Percentiles rank a stretch among this genome's conserved stretches.
Evolutionary conservation across 2,329 filamentous ascomycete genomes (phyloP).

Genomic region (Ustulina deusta): DNA sequence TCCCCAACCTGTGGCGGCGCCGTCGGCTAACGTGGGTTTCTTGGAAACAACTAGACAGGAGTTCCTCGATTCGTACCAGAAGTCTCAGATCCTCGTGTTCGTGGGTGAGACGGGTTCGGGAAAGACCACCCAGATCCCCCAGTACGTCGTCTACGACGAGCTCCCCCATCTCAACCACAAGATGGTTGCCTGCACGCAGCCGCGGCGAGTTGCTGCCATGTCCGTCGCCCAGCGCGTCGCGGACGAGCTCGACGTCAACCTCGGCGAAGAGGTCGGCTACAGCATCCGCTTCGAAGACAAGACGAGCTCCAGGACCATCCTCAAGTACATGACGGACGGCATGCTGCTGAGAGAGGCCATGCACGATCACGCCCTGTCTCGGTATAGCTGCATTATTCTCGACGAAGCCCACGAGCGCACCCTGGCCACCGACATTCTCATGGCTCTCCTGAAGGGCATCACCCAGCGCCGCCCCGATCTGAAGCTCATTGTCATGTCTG

Average conservation of each 20-base stretch:
- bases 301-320: conserved; percentile 86
- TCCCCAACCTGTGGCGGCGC: not conserved
- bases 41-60: conserved; percentile 72
- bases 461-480: conserved; percentile 84
- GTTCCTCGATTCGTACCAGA: conserved; percentile 92
- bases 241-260: conserved; percentile 91
- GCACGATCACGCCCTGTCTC: conserved; percentile 90
- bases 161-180: conserved; percentile 87
- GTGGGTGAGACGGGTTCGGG: conserved; percentile 99
- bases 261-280: conserved; percentile 97
- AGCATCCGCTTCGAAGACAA: conserved; percentile 99
- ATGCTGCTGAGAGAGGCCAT: conserved; percentile 97
- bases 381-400: conserved; percentile 97
- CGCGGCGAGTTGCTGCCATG: conserved; percentile 97
- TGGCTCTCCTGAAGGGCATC: conserved; percentile 95
- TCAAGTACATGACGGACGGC: conserved; percentile 99
- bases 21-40: not conserved
- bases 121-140: conserved; percentile 98
- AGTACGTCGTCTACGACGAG: conserved; percentile 98
- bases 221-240: conserved; percentile 98
- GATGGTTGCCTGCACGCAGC: conserved; percentile 96
- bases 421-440: conserved; percentile 95
- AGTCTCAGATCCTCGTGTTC: conserved; percentile 95
- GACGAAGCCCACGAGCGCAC: conserved; percentile 99
- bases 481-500: conserved; percentile 99